Conservation (phyloP, 2,329 filamentous ascomycete genomes). For the Claviceps lovelessii region DNA sequence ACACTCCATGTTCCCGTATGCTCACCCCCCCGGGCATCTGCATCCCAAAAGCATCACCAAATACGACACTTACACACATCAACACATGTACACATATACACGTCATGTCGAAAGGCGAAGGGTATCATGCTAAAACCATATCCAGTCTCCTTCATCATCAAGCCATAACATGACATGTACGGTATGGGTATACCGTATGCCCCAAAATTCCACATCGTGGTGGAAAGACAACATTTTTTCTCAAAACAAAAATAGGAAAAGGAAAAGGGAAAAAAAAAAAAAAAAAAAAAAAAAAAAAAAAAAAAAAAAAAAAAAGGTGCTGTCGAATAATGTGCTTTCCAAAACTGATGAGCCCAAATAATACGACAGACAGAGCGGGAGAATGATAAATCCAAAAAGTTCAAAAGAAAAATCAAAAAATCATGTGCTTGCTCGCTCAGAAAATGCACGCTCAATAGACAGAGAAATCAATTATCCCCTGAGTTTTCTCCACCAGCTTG, state of each 20-base stretch:
- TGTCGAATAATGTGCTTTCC: background rate
- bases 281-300: background rate
- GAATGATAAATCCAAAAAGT: no score
- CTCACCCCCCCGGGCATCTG: no score
- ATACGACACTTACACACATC: no score
- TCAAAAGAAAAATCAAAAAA: background rate
- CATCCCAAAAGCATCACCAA: no score
- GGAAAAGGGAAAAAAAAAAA: no score
- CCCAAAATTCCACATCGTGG: background rate
- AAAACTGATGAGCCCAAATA: background rate
- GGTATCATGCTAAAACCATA: constrained; percentile 1
- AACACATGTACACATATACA: no score
- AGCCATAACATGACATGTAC: background rate
- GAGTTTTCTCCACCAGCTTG: constrained; percentile 47
- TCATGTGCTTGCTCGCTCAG: background rate
- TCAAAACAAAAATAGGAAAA: no score
- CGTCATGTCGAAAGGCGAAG: background rate
- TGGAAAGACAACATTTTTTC: background rate
- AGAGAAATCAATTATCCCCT: constrained; percentile 20
- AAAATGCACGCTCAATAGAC: background rate
- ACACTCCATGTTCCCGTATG: no score
- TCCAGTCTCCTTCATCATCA: background rate
- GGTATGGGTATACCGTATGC: no score
- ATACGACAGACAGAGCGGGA: background rate
- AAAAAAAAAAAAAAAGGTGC: background rate